These are phyloP conservation scores for Bipolaris gigantea DNA, from an alignment of 2,329 filamentous ascomycete species.

Conservation along the genomic window DNA sequence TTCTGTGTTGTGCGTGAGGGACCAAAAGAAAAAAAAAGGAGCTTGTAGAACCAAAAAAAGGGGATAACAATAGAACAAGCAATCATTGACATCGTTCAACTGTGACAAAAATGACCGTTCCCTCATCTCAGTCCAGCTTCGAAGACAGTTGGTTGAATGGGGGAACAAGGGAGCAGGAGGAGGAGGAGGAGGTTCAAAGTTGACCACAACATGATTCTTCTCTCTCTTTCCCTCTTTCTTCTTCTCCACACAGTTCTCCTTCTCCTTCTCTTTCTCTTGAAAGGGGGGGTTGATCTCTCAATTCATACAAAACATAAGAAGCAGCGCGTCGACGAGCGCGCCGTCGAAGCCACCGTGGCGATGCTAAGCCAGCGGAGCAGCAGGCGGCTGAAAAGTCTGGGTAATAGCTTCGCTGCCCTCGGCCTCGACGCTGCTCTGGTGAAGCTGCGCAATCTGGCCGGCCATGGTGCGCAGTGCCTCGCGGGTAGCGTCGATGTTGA, in stretches of 20 bases:
- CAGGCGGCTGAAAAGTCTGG: constrained; percentile 16
- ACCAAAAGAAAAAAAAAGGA: not conserved
- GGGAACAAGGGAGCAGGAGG: no score
- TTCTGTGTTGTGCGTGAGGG: not conserved
- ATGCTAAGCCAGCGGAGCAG: constrained; percentile 29
- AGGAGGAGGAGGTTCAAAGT: no score
- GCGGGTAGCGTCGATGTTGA: constrained; percentile 40
- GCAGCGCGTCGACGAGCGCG: not conserved
- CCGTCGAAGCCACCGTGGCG: not conserved
- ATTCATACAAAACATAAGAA: not conserved
- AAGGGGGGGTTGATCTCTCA: no score
- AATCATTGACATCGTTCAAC: no score
- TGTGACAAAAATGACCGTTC: no score
- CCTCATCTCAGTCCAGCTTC: no score
- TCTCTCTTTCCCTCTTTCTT: no score
- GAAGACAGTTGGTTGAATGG: no score
- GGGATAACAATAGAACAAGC: no score
- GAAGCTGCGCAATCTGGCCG: constrained; percentile 32
- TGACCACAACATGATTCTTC: no score
- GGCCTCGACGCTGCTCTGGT: constrained; percentile 17
- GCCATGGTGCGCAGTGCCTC: constrained; percentile 38
- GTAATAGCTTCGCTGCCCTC: constrained; percentile 11
- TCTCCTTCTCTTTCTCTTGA: not conserved
- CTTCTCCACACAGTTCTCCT: not conserved
- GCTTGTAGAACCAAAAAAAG: no score